Evolutionary conservation across 441 rosid species (phyloP).

Genomic region (Gossypium davidsonii): DNA sequence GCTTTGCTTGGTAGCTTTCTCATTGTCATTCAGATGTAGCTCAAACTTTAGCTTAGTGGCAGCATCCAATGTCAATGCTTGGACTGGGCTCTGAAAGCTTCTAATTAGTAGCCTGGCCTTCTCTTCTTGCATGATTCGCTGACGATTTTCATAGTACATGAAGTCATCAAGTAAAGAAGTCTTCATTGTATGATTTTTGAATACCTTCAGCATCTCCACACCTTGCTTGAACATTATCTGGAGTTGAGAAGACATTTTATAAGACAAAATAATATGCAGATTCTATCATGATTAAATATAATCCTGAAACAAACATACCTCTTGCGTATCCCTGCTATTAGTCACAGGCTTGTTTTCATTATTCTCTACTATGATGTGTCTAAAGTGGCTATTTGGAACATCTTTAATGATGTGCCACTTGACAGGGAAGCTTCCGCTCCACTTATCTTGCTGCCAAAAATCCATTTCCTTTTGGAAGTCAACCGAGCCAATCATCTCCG

Average conservation of each 20-base stretch:
- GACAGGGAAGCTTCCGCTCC: conserved; percentile 88
- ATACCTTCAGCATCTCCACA: conserved; percentile 64
- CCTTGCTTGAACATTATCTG: conserved; percentile 77
- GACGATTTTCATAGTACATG: conserved; percentile 70
- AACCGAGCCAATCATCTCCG: conserved; percentile 88
- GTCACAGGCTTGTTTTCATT: conserved; percentile 93
- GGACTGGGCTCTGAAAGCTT: conserved; percentile 37
- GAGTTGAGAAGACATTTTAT: conserved; percentile 9
- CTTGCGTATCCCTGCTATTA: conserved; percentile 82
- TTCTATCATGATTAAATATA: not conserved
- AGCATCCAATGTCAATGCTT: conserved; percentile 34
- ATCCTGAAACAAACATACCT: not conserved
- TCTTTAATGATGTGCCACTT: conserved; percentile 90
- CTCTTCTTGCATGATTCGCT: conserved; percentile 76
- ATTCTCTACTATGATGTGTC: conserved; percentile 76
- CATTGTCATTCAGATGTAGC: conserved; percentile 23
- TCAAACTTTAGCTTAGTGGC: conserved; percentile 24
- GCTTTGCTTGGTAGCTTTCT: conserved; percentile 22
- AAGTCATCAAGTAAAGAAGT: conserved; percentile 82
- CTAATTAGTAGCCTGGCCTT: conserved; percentile 41
- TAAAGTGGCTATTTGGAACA: conserved; percentile 59
- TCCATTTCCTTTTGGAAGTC: conserved; percentile 72
- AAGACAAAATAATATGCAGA: not conserved
- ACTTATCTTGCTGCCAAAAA: conserved; percentile 96
- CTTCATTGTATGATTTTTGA: conserved; percentile 48